phyloP scores from a whole-genome alignment of 192 early-diverging fungal species.

The Backusella tuberculispora region DNA sequence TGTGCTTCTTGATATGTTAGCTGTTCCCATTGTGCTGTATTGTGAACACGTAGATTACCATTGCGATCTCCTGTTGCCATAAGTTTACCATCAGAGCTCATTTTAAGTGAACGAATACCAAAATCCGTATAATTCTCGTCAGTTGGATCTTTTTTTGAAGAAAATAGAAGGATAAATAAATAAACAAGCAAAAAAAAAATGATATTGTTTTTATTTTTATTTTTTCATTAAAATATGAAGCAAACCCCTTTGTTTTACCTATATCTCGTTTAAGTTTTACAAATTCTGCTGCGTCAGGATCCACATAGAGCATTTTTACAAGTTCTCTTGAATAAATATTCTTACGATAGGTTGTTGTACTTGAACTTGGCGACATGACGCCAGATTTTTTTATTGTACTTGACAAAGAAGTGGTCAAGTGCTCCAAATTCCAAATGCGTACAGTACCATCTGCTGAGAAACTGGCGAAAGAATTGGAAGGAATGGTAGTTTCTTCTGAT shows the following conservation, averaged over 20 bases:
- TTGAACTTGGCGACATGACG: not conserved
- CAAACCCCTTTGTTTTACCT: constrained; percentile 8
- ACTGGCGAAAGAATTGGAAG: constrained; percentile 64
- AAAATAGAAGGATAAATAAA: not conserved
- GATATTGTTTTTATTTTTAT: not conserved
- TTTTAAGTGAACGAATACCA: constrained; percentile 72
- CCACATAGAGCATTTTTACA: constrained; percentile 61
- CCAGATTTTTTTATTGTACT: constrained; percentile 3
- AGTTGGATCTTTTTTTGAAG: constrained; percentile 12
- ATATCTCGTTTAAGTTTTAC: constrained; percentile 29
- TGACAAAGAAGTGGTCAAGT: constrained; percentile 1
- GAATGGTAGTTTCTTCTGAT: constrained; percentile 20
- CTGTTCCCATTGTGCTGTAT: constrained; percentile 60
- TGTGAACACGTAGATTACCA: constrained; percentile 74
- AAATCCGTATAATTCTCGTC: constrained; percentile 51
- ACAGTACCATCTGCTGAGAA: constrained; percentile 80
- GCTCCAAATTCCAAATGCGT: constrained; percentile 78
- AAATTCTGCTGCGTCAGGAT: constrained; percentile 49
- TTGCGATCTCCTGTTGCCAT: constrained; percentile 77
- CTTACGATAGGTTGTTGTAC: constrained; percentile 28
- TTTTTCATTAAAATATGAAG: not conserved
- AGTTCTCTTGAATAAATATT: constrained; percentile 66
- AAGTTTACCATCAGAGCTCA: constrained; percentile 64
- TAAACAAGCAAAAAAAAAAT: constrained; percentile 2
- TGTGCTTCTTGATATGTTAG: constrained; percentile 74